These are phyloP conservation scores for Candolleomyces aberdarensis DNA, from an alignment of 768 basidiomycete species.

Conservation along the genomic window DNA sequence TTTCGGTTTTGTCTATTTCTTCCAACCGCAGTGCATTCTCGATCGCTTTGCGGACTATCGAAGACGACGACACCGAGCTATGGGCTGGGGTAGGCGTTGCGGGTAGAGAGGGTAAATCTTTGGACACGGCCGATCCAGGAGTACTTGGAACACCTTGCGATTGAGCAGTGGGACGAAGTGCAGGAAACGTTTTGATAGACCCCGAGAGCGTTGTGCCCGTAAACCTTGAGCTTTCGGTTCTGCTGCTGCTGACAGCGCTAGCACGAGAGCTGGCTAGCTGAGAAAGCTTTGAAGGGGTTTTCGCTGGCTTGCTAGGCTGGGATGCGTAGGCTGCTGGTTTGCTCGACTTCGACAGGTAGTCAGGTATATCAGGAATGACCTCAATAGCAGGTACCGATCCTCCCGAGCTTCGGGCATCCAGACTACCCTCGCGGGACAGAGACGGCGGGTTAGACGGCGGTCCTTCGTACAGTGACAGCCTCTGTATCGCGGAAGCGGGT, in stretches of 20 bases:
- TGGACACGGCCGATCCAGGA: slow-evolving; percentile 24
- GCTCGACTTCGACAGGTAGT: slow-evolving; percentile 47
- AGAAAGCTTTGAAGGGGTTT: slow-evolving; percentile 55
- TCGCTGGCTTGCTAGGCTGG: not conserved
- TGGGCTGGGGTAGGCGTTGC: slow-evolving; percentile 18
- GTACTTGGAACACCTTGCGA: slow-evolving; percentile 43
- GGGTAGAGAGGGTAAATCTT: slow-evolving; percentile 22
- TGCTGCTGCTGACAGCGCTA: slow-evolving; percentile 37
- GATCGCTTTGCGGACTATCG: slow-evolving; percentile 63
- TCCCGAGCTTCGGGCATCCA: slow-evolving; percentile 34
- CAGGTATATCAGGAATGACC: slow-evolving; percentile 54
- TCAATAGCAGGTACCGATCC: slow-evolving; percentile 44
- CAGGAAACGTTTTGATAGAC: slow-evolving; percentile 71
- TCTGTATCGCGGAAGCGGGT: slow-evolving; percentile 60
- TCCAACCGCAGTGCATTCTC: slow-evolving; percentile 65
- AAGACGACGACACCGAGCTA: slow-evolving; percentile 42
- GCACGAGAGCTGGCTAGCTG: slow-evolving; percentile 64
- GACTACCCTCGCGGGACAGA: slow-evolving; percentile 11
- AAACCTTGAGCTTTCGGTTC: slow-evolving; percentile 52
- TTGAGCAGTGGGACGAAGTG: slow-evolving; percentile 61
- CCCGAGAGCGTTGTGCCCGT: slow-evolving; percentile 51
- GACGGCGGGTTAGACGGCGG: slow-evolving; percentile 52
- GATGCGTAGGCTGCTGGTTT: slow-evolving; percentile 12
- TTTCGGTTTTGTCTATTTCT: slow-evolving; percentile 38
- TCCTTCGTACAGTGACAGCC: slow-evolving; percentile 56